Evolutionary conservation across 2,329 filamentous ascomycete genomes (phyloP), one percentile per base, ranked within the genome.

Genomic region (Furcasterigmium furcatum): DNA sequence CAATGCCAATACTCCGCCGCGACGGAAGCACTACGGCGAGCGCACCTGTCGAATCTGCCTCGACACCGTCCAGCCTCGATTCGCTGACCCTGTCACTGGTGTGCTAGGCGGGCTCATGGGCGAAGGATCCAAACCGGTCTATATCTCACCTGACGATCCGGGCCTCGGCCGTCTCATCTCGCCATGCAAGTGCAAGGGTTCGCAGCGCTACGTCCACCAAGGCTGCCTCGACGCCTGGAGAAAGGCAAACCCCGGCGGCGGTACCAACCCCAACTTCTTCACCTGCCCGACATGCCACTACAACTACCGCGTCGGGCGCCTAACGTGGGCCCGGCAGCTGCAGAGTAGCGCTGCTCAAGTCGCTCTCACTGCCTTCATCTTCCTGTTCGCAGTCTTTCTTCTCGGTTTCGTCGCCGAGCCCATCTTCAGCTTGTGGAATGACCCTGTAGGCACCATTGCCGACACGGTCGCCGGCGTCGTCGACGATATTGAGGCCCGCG

Each of bases 371-470:
- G 54, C 88, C 3, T 41, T 74, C 18, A 86, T 96, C 51, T 79
- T 96, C 52, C 46, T 90, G 29, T 50, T 84, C 36, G 77, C 84
- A 43, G 76, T 96, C 21, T 97, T 96, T 59, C 32, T 88, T 1
- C 80, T 97, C 46, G 94, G 94, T 35, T 97, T 96, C 58, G 69
- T 97, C 53, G 92, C 91, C 48, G 91, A 97, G 65, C 91, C 91
- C 2, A 89, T 97, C 49, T 85, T 97, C 63, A 88, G 91, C 56
- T 70, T 96, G 22, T 96, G 92, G 72, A 69, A 92, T 45, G 90
- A 96, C 59, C 91, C 91, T 0, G 67, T 82, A 46, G 81, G 83
- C 42, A 81, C 80, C 10, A 71, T 86, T 41, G 63, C 70, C 27
- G 75, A 78, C 19, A 67, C 76, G 34, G 69, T 82, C 21, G 67